phyloP scores from a whole-genome alignment of 1,139 yeast genomes.

The Groenewaldozyma auringiensis region DNA sequence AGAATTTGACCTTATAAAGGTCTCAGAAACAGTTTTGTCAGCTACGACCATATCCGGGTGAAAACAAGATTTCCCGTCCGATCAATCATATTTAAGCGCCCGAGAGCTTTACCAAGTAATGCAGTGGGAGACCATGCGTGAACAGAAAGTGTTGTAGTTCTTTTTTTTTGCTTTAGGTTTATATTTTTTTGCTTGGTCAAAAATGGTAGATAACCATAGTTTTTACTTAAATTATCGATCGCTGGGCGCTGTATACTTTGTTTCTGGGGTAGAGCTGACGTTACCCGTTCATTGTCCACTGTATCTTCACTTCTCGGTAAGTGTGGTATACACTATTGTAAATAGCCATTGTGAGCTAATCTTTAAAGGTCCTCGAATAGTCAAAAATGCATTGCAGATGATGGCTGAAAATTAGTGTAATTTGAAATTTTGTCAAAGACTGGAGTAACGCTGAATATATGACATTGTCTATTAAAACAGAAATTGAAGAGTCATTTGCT shows the following conservation, averaged over 20 bases:
- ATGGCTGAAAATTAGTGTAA: too few relatives aligned
- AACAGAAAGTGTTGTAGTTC: conserved; percentile 10
- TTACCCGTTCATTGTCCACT: too few relatives aligned
- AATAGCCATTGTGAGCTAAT: background rate
- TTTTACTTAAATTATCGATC: background rate
- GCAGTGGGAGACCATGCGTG: conserved; percentile 11
- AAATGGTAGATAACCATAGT: background rate
- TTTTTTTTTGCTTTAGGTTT: conserved; percentile 1
- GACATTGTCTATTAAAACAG: too few relatives aligned
- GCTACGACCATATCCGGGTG: conserved; percentile 11
- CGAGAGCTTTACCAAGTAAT: conserved; percentile 10
- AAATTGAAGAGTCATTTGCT: too few relatives aligned
- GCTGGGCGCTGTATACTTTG: too few relatives aligned
- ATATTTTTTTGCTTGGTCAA: background rate
- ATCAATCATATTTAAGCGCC: conserved; percentile 10
- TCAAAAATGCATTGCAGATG: background rate
- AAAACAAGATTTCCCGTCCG: conserved; percentile 11
- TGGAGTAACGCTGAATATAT: too few relatives aligned
- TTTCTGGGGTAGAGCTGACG: background rate
- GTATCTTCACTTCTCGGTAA: background rate
- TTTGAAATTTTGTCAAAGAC: too few relatives aligned
- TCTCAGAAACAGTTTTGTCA: too few relatives aligned
- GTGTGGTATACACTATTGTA: background rate
- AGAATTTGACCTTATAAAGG: too few relatives aligned
- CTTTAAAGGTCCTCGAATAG: background rate